phyloP scores from a whole-genome alignment of 208 protist genomes.

The Vickermania spadyakhi region DNA sequence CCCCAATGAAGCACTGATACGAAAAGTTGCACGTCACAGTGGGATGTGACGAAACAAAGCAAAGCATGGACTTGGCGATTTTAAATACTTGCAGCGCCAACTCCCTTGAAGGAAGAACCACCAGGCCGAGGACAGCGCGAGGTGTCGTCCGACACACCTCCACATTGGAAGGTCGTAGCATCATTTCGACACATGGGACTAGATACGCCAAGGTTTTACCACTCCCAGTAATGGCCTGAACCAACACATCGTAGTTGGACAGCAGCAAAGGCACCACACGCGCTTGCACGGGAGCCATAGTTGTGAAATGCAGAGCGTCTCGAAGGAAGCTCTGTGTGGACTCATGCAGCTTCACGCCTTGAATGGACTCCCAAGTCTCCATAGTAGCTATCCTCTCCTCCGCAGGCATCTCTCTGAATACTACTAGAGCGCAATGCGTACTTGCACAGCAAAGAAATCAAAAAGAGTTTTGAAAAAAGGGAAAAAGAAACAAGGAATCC shows the following conservation, averaged over 20 bases:
- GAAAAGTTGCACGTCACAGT: conserved; percentile 51
- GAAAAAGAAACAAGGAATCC: too few relatives aligned
- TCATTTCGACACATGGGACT: conserved; percentile 82
- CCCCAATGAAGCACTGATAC: conserved; percentile 88
- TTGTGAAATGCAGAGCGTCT: conserved; percentile 60
- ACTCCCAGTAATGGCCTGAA: conserved; percentile 91
- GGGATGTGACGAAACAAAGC: conserved; percentile 28
- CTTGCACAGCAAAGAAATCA: too few relatives aligned
- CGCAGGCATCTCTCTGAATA: too few relatives aligned
- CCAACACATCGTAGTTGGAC: conserved; percentile 87
- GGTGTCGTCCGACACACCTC: conserved; percentile 36
- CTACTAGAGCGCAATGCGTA: too few relatives aligned
- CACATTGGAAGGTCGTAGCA: conserved; percentile 44
- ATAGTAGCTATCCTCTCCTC: too few relatives aligned
- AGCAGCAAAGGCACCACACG: conserved; percentile 86
- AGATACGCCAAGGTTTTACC: conserved; percentile 94
- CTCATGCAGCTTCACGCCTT: conserved; percentile 54
- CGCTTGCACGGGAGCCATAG: conserved; percentile 90
- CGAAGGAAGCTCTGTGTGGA: conserved; percentile 55
- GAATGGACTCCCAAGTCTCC: conserved; percentile 72
- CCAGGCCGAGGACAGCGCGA: conserved; percentile 75
- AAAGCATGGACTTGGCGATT: conserved; percentile 61
- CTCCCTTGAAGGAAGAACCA: conserved; percentile 91
- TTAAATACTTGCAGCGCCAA: conserved; percentile 92
- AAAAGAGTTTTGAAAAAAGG: too few relatives aligned